A percentile compares a stretch with the other conserved stretches of the same genome.
Evolutionary conservation across 2,329 filamentous ascomycete genomes (phyloP).

Genomic region (Conoideocrella luteorostrata): DNA sequence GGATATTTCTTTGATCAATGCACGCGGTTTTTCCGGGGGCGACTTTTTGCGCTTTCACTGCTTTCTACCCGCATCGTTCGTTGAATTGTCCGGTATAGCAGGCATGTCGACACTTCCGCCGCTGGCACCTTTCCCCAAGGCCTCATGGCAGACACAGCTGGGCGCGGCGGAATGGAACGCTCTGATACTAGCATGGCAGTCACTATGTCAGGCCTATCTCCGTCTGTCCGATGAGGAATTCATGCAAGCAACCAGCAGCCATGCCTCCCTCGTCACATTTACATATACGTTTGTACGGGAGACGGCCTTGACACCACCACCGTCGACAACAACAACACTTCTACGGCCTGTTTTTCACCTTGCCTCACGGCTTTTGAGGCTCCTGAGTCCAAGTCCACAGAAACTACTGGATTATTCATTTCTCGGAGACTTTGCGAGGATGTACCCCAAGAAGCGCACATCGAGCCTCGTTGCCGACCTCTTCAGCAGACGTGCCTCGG

Average conservation of each 20-base stretch:
- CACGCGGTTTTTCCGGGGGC: too few species aligned
- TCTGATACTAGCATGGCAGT: slow-evolving; percentile 70
- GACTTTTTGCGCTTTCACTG: too few species aligned
- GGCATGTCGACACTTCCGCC: slow-evolving; percentile 39
- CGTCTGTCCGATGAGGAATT: slow-evolving; percentile 53
- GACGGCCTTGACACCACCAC: slow-evolving; percentile 29
- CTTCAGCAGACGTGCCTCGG: slow-evolving; percentile 42
- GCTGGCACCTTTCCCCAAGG: slow-evolving; percentile 71
- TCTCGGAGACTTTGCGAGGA: slow-evolving; percentile 59
- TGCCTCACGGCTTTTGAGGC: slow-evolving; percentile 47
- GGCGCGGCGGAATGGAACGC: slow-evolving; percentile 67
- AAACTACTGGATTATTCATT: slow-evolving; percentile 60
- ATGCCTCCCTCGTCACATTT: slow-evolving; percentile 44
- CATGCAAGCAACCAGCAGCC: slow-evolving; percentile 36
- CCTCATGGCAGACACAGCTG: slow-evolving; percentile 60
- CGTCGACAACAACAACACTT: slow-evolving; percentile 32
- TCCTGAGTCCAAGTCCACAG: slow-evolving; percentile 32
- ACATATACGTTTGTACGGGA: slow-evolving; percentile 54
- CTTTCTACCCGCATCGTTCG: too few species aligned
- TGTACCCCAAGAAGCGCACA: slow-evolving; percentile 59
- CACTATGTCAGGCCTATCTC: slow-evolving; percentile 60
- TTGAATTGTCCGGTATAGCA: slow-evolving; percentile 24
- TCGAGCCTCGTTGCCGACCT: slow-evolving; percentile 42
- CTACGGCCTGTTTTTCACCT: slow-evolving; percentile 61
- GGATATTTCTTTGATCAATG: too few species aligned